Evolutionary conservation across 2,329 filamentous ascomycete genomes (phyloP).

Genomic region (Exophiala bonariae): DNA sequence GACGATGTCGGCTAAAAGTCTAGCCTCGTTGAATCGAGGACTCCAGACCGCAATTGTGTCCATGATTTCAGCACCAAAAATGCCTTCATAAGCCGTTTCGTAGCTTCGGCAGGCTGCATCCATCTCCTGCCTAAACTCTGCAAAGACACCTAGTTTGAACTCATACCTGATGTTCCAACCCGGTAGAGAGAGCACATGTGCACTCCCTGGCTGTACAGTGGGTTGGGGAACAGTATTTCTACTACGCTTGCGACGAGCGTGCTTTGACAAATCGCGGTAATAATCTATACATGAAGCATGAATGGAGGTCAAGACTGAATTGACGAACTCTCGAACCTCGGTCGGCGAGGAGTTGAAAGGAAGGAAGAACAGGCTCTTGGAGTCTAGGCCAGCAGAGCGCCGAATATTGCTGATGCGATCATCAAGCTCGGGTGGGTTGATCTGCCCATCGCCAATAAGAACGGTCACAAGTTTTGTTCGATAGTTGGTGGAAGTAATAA

Average conservation of each 20-base stretch:
- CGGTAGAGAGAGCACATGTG: slow-evolving; percentile 77
- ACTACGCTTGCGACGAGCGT: slow-evolving; percentile 82
- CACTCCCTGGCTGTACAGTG: slow-evolving; percentile 81
- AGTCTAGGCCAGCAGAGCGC: slow-evolving; percentile 74
- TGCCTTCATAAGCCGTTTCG: slow-evolving; percentile 78
- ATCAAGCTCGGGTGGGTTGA: slow-evolving; percentile 62
- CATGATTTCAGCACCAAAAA: slow-evolving; percentile 80
- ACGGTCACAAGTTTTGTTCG: slow-evolving; percentile 77
- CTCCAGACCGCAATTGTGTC: slow-evolving; percentile 89
- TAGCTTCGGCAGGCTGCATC: slow-evolving; percentile 83
- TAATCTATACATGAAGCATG: slow-evolving; percentile 81
- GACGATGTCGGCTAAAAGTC: slow-evolving; percentile 79
- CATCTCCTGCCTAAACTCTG: slow-evolving; percentile 91
- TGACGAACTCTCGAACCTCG: slow-evolving; percentile 72
- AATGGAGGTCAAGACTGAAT: slow-evolving; percentile 69
- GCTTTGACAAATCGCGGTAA: slow-evolving; percentile 91
- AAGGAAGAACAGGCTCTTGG: slow-evolving; percentile 82
- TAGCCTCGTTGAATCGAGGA: slow-evolving; percentile 86
- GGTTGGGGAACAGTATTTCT: slow-evolving; percentile 76
- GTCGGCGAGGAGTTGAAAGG: slow-evolving; percentile 69
- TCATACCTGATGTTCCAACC: slow-evolving; percentile 96
- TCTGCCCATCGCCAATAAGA: slow-evolving; percentile 71
- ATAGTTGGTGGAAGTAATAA: slow-evolving; percentile 61
- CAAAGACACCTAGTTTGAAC: slow-evolving; percentile 86
- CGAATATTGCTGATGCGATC: slow-evolving; percentile 79